Evolutionary conservation across 306 rosid species (phyloP).

Genomic region (Luffa acutangula): DNA sequence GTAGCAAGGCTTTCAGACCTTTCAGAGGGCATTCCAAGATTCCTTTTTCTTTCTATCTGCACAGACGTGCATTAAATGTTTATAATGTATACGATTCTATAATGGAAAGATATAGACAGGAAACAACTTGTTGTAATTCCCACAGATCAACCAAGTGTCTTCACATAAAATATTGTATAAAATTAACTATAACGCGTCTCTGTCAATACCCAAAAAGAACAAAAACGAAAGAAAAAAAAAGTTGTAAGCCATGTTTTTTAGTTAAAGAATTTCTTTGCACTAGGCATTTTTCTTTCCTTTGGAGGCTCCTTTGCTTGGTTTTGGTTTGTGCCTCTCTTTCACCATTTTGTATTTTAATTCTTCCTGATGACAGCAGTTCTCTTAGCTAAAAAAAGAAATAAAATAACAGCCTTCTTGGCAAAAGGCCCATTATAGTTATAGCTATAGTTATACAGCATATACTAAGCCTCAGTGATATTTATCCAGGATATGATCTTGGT

Average conservation of each 20-base stretch:
- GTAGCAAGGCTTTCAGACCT: conserved; percentile 13
- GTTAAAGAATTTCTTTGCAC: background rate
- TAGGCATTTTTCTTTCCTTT: background rate
- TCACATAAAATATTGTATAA: background rate
- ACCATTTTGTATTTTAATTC: background rate
- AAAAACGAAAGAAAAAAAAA: background rate
- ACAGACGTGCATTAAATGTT: conserved; percentile 1
- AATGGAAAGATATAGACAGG: background rate
- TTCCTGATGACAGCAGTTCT: background rate
- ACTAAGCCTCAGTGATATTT: background rate
- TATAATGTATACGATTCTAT: background rate
- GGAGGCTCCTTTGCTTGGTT: background rate
- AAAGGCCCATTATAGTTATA: background rate
- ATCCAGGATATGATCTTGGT: background rate
- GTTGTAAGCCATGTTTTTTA: background rate
- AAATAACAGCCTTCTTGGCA: background rate
- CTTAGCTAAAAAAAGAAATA: background rate
- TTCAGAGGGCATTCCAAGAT: conserved; percentile 33
- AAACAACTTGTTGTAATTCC: background rate
- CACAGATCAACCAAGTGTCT: background rate
- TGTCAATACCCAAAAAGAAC: background rate
- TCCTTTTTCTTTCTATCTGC: conserved; percentile 48
- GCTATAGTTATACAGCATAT: background rate
- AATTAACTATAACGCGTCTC: background rate
- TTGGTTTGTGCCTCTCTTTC: background rate